These are phyloP conservation scores for Lactifluus rugatus DNA, from an alignment of 768 basidiomycete genomes.

Conservation along the genomic window DNA sequence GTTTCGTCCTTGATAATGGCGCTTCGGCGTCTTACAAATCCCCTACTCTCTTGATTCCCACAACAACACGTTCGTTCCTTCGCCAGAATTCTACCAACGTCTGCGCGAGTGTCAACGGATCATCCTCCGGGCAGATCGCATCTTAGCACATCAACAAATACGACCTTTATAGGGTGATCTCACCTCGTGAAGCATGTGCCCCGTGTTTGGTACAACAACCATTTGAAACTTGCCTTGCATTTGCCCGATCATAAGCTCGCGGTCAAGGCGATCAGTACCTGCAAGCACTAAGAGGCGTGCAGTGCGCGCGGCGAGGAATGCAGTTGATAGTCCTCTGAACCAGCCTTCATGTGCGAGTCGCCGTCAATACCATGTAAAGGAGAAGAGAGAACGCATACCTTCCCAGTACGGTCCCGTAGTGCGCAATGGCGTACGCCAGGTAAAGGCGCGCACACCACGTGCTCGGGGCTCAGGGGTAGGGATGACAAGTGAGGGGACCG, in stretches of 20 bases:
- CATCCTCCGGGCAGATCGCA: conserved; percentile 49
- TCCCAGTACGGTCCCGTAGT: conserved; percentile 87
- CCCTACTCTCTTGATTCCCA: conserved; percentile 52
- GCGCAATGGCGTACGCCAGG: conserved; percentile 78
- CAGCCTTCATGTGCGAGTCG: conserved; percentile 49
- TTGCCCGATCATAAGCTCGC: conserved; percentile 84
- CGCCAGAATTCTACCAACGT: conserved; percentile 85
- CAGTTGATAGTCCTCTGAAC: conserved; percentile 76
- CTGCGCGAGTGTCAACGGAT: conserved; percentile 71
- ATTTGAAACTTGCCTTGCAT: conserved; percentile 89
- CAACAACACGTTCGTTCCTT: conserved; percentile 65
- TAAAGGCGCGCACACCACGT: conserved; percentile 34
- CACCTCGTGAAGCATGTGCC: conserved; percentile 94
- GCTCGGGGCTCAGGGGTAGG: conserved; percentile 30
- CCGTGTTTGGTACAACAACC: conserved; percentile 75
- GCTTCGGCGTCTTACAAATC: conserved; percentile 26
- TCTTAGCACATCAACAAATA: neutral
- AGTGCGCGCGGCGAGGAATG: conserved; percentile 66
- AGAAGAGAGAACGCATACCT: conserved; percentile 39
- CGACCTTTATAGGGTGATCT: conserved; percentile 17
- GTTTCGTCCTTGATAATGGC: neutral
- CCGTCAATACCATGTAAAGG: neutral
- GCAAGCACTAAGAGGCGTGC: conserved; percentile 87
- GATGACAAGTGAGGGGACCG: conserved; percentile 70
- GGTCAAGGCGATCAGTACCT: conserved; percentile 87